Evolutionary conservation across 2,329 filamentous ascomycete species (phyloP).

Genomic region (Pseudogymnoascus sp.): DNA sequence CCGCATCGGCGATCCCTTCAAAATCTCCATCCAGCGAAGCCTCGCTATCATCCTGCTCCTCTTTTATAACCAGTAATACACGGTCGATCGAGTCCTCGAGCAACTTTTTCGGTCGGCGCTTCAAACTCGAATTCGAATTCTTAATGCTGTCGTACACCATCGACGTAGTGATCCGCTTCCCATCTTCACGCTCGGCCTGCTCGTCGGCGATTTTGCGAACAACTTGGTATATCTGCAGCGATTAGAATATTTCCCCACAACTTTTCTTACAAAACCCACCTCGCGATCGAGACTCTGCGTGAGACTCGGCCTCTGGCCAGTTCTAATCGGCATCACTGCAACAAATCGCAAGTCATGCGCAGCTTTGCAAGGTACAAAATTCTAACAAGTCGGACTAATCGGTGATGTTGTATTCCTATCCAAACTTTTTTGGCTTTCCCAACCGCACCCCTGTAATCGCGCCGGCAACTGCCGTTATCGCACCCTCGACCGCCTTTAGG

Average conservation of each 20-base stretch:
- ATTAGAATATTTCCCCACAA: constrained; percentile 14
- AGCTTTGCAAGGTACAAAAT: not conserved
- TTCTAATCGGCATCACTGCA: not conserved
- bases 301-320: constrained; percentile 36
- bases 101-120: constrained; percentile 69
- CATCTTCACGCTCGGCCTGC: constrained; percentile 43
- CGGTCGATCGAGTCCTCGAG: constrained; percentile 81
- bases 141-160: constrained; percentile 73
- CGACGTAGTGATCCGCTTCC: constrained; percentile 46
- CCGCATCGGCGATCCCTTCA: constrained; percentile 35
- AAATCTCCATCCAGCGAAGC: constrained; percentile 40
- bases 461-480: constrained; percentile 12
- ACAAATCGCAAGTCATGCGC: not conserved
- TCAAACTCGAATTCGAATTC: constrained; percentile 76
- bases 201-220: constrained; percentile 69
- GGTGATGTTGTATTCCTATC: not conserved
- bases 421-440: constrained; percentile 1
- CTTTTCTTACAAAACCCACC: constrained; percentile 27
- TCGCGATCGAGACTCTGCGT: constrained; percentile 56
- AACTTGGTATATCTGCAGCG: constrained; percentile 60
- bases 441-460: not conserved
- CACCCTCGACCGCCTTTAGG: constrained; percentile 8
- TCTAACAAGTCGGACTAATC: not conserved
- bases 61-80: constrained; percentile 63
- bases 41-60: constrained; percentile 43